Evolutionary conservation across 352 stramenopile genomes (phyloP).

Genomic region (Phytophthora niederhauseri): DNA sequence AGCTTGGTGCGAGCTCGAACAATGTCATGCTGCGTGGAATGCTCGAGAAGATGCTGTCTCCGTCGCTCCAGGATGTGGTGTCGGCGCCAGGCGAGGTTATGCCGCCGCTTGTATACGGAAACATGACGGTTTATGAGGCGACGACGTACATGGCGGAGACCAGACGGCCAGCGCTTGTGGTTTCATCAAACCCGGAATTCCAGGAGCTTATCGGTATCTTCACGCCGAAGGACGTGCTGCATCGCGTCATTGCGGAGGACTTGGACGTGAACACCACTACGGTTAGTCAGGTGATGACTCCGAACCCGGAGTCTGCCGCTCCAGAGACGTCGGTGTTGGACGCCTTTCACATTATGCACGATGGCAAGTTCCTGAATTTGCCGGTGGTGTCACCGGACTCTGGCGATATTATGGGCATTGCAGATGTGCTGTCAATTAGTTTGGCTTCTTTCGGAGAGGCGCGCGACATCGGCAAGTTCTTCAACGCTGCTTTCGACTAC

Average conservation of each 20-base stretch:
- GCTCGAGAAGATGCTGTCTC: conserved; percentile 90
- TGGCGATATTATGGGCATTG: conserved; percentile 78
- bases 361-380: conserved; percentile 97
- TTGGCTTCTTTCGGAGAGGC: conserved; percentile 80
- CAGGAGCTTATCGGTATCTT: conserved; percentile 96
- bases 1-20: conserved; percentile 61
- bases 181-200: conserved; percentile 60
- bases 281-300: conserved; percentile 95
- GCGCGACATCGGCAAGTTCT: conserved; percentile 79
- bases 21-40: conserved; percentile 75
- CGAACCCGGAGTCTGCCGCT: conserved; percentile 93
- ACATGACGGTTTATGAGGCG: conserved; percentile 75
- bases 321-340: conserved; percentile 96
- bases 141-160: conserved; percentile 79
- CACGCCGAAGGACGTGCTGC: conserved; percentile 98
- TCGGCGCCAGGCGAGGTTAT: conserved; percentile 64
- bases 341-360: conserved; percentile 98
- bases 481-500: conserved; percentile 81
- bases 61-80: conserved; percentile 79
- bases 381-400: conserved; percentile 90
- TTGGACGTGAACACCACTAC: conserved; percentile 89
- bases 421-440: conserved; percentile 83
- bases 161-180: conserved; percentile 78
- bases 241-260: conserved; percentile 93
- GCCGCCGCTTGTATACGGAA: conserved; percentile 72